Conservation (phyloP, 2,329 filamentous ascomycete species). For the Fusarium sarcochroum region DNA sequence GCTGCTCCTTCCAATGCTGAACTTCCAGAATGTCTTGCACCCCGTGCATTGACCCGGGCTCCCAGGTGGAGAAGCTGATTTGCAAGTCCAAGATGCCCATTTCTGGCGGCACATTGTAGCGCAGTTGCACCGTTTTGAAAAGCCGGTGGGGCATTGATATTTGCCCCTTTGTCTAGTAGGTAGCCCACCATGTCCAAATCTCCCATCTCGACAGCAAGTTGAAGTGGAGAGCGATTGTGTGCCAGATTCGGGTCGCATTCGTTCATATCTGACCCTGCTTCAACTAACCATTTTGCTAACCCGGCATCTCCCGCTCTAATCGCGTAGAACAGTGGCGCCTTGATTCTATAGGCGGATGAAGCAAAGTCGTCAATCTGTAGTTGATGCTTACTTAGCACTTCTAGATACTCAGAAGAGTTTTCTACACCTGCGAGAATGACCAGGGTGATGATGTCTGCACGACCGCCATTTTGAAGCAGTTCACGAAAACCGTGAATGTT, state of each 20-base stretch:
- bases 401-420: not conserved
- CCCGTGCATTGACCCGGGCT: slow-evolving; percentile 1
- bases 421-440: not conserved
- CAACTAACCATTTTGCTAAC: not conserved
- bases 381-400: not conserved
- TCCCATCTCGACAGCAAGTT: not conserved
- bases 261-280: slow-evolving; percentile 11
- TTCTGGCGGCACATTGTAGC: slow-evolving; percentile 7
- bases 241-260: not conserved
- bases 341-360: no score
- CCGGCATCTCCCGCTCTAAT: no score
- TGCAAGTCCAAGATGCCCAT: slow-evolving; percentile 10
- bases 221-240: not conserved
- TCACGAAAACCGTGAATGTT: not conserved
- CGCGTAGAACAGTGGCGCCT: no score
- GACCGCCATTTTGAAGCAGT: not conserved
- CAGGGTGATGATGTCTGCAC: not conserved
- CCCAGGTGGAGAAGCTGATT: slow-evolving; percentile 2
- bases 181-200: not conserved
- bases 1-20: slow-evolving; percentile 14
- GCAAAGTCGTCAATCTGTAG: not conserved
- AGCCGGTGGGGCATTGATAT: slow-evolving; percentile 7
- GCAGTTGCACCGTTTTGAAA: not conserved
- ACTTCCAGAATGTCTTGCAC: not conserved
- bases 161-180: slow-evolving; percentile 3